A percentile compares a stretch with the other conserved stretches of the same genome.
Evolutionary conservation across 306 rosid species (phyloP).

Genomic region (Cucumis melo): DNA sequence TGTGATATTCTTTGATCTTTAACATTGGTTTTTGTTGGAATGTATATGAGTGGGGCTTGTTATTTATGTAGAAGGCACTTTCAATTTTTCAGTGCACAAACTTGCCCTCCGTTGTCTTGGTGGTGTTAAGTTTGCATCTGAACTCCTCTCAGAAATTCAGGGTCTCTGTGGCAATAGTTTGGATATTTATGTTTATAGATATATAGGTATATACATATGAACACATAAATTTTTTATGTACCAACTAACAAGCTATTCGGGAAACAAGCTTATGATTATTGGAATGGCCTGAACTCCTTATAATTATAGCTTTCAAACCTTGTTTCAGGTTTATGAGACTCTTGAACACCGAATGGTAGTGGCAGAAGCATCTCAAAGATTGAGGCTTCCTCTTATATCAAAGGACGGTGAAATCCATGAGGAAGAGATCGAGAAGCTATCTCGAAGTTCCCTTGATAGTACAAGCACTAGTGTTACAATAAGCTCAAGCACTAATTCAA

Average conservation of each 20-base stretch:
- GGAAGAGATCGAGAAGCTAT: conserved; percentile 73
- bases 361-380: conserved; percentile 87
- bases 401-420: conserved; percentile 80
- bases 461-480: conserved; percentile 29
- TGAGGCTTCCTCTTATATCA: conserved; percentile 78
- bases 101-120: neutral
- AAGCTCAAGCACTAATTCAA: conserved; percentile 52
- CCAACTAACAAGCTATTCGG: too few relatives aligned
- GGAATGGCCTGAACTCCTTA: neutral
- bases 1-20: neutral
- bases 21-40: neutral
- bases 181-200: too few relatives aligned
- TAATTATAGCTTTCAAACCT: neutral
- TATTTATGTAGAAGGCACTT: too few relatives aligned
- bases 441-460: conserved; percentile 68
- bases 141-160: neutral
- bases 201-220: too few relatives aligned
- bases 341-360: conserved; percentile 76
- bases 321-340: conserved; percentile 61
- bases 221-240: neutral
- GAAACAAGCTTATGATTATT: neutral
- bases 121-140: neutral
- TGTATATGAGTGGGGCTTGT: too few relatives aligned
- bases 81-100: neutral
- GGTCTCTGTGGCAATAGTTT: neutral